Base-by-base conservation (phyloP, 2,329 filamentous ascomycete genomes). In the Sclerotinia borealis region DNA sequence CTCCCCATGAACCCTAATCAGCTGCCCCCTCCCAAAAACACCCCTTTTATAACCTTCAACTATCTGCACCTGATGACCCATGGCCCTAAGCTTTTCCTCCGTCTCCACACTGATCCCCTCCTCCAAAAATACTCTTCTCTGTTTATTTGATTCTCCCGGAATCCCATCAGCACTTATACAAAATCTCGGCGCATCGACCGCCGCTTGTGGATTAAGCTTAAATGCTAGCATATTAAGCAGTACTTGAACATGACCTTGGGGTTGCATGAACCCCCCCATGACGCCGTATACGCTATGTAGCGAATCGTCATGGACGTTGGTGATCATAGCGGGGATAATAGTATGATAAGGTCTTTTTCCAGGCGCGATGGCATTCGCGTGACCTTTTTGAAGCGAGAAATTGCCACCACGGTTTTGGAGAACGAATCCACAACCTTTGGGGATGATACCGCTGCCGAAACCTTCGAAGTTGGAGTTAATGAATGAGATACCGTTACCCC, bases 191-290 rank as follows among this genome's bases (percentile, higher is more conserved):
- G 93, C 89, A 73, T 99, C 95, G 0, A 98, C 82, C 3, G 93
- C 92, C 64, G 91, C 86, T 76, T 99, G 95, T 0, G 93, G 92
- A 67, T 88, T 89, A 60, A 92, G 81, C 1, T 87, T 86, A 70
- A 93, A 96, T 0, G 92, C 85, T 0, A 96, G 77, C 83, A 96
- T 93, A 68, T 96, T 96, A 2, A 98, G 80, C 11, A 99, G 78
- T 0, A 96, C 92, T 76, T 98, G 95, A 0, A 98, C 88, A 65
- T 98, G 95, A 27, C 93, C 95, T 76, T 98, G 95, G 0, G 95
- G 95, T 78, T 99, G 95, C 90, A 98, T 98, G 77, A 96, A 98
- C 2, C 92, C 93, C 59, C 95, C 95, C 95, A 98, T 98, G 65
- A 98, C 93, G 60, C 95, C 95, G 72, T 93, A 97, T 0, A 96